A percentile compares a stretch with the other conserved stretches of the same genome.
These are phyloP conservation scores for Polytrichum formosum DNA, from an alignment of 225 moss, liverwort and hornwort genomes.

Conservation along the genomic window DNA sequence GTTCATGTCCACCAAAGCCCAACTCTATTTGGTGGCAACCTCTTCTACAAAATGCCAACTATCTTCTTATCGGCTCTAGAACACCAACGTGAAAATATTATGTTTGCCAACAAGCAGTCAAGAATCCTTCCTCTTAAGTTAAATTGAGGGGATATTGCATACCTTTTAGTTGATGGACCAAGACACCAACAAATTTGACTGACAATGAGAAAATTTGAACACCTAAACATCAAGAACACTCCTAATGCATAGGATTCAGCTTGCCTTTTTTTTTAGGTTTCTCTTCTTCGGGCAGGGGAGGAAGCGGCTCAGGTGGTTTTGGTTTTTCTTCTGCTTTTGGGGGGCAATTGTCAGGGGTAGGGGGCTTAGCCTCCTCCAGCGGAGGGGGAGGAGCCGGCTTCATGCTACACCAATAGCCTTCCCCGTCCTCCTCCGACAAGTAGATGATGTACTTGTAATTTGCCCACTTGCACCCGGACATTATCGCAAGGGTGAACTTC, in stretches of 20 bases:
- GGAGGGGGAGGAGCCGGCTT: not conserved
- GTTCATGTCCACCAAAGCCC: too few relatives aligned
- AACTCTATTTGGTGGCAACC: too few relatives aligned
- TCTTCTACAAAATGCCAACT: too few relatives aligned
- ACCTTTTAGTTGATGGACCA: too few relatives aligned
- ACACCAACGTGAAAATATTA: too few relatives aligned
- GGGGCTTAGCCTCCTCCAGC: not conserved
- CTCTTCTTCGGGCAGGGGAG: not conserved
- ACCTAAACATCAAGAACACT: not conserved
- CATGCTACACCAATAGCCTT: not conserved
- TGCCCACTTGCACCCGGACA: constrained; percentile 8
- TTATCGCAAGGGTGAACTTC: not conserved
- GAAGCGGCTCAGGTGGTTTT: not conserved
- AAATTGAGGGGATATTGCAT: not conserved
- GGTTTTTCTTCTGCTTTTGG: not conserved
- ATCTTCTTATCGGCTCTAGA: too few relatives aligned
- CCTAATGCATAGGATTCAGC: not conserved
- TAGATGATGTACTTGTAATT: constrained; percentile 3
- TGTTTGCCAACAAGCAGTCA: not conserved
- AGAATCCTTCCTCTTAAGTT: not conserved
- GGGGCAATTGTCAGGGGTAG: not conserved
- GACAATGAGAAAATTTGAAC: not conserved
- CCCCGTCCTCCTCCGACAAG: not conserved
- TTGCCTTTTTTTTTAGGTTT: not conserved
- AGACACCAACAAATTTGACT: too few relatives aligned